Evolutionary conservation across 352 stramenopile species (phyloP).

Genomic region (Halophytophthora polymorphica): DNA sequence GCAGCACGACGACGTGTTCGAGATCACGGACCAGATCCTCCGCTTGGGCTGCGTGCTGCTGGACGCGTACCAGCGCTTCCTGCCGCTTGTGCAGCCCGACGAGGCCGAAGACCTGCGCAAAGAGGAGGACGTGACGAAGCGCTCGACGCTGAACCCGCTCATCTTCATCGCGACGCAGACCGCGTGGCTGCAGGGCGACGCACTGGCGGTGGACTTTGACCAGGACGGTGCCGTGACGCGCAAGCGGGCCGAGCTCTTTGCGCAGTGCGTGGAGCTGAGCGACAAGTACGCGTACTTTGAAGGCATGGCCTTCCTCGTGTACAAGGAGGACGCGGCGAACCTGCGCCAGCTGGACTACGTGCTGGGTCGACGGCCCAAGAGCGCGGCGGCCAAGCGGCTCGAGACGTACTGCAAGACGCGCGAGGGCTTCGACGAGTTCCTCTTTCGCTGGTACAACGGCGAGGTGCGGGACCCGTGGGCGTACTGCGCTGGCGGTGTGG

Average conservation of each 20-base stretch:
- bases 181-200: conserved; percentile 15
- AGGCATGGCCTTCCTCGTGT: conserved; percentile 75
- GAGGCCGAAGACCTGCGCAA: conserved; percentile 59
- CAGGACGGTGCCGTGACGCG: conserved; percentile 23
- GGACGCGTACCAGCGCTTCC: conserved; percentile 50
- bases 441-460: conserved; percentile 77
- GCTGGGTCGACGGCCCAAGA: conserved; percentile 55
- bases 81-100: conserved; percentile 33
- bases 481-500: conserved; percentile 13
- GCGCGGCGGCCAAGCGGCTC: conserved; percentile 48
- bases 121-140: conserved; percentile 57
- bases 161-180: conserved; percentile 60
- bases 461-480: conserved; percentile 71
- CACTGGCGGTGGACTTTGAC: conserved; percentile 25
- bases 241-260: conserved; percentile 56
- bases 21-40: conserved; percentile 59
- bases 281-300: conserved; percentile 82
- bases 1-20: conserved; percentile 58
- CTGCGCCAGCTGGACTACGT: conserved; percentile 68
- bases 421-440: conserved; percentile 56
- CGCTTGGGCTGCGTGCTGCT: conserved; percentile 52
- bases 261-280: conserved; percentile 49
- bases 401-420: conserved; percentile 61
- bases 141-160: conserved; percentile 63
- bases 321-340: conserved; percentile 58